These are phyloP conservation scores for Zygosaccharomyces pseudobailii DNA, from an alignment of 1,139 yeast species.

Conservation along the genomic window DNA sequence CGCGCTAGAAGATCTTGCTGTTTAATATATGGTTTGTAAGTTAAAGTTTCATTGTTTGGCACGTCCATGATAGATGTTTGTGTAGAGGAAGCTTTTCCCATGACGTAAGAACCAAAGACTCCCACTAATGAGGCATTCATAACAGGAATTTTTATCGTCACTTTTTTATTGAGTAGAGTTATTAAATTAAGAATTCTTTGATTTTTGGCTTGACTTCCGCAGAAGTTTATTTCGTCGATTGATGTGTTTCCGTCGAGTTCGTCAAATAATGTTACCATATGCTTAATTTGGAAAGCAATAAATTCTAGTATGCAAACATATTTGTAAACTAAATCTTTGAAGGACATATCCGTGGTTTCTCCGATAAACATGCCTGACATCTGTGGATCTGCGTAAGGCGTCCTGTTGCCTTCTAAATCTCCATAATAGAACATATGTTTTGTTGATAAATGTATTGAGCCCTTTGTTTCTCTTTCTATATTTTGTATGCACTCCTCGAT, in stretches of 20 bases:
- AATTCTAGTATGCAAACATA: conserved; percentile 48
- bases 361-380: conserved; percentile 49
- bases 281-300: conserved; percentile 46
- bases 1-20: conserved; percentile 7
- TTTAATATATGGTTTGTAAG: not conserved
- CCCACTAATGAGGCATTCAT: conserved; percentile 32
- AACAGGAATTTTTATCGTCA: conserved; percentile 17
- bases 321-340: conserved; percentile 36
- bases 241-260: conserved; percentile 13
- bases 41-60: not conserved
- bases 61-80: conserved; percentile 4
- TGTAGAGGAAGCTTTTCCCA: conserved; percentile 23
- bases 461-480: conserved; percentile 16
- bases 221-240: conserved; percentile 37
- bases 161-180: conserved; percentile 17
- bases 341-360: conserved; percentile 35
- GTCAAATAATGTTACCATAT: conserved; percentile 35
- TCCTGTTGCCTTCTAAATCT: conserved; percentile 52
- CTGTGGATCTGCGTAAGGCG: conserved; percentile 47
- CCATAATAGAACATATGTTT: conserved; percentile 46
- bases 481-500: conserved; percentile 38
- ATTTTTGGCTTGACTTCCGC: conserved; percentile 53
- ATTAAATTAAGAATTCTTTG: conserved; percentile 38
- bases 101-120: conserved; percentile 39
- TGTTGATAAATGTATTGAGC: conserved; percentile 36